Percentiles rank a stretch among this genome's conserved stretches.
Conservation (phyloP, 805 yeast species). For the Hanseniaspora jakobsenii region DNA sequence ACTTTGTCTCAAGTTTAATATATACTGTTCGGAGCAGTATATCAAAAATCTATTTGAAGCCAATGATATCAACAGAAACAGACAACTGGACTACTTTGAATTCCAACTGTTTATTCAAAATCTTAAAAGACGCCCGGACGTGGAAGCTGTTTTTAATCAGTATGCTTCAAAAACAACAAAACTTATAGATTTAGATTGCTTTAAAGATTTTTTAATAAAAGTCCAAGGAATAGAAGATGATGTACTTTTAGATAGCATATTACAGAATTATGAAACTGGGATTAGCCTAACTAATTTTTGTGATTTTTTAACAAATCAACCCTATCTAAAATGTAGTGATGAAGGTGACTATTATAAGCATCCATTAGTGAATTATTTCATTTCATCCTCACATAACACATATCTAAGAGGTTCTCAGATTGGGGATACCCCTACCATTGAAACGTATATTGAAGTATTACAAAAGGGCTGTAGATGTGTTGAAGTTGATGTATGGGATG, state of each 20-base stretch:
- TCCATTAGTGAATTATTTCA: slow-evolving; percentile 76
- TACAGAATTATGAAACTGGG: slow-evolving; percentile 27
- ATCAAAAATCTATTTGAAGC: slow-evolving; percentile 40
- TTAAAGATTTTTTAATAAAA: slow-evolving; percentile 34
- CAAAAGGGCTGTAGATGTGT: slow-evolving; percentile 89
- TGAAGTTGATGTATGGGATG: slow-evolving; percentile 96
- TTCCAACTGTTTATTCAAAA: slow-evolving; percentile 63
- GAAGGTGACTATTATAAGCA: slow-evolving; percentile 33
- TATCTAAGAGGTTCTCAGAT: slow-evolving; percentile 79
- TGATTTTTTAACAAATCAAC: slow-evolving; percentile 27
- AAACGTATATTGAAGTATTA: slow-evolving; percentile 73
- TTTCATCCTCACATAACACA: slow-evolving; percentile 92
- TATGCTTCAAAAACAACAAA: slow-evolving; percentile 21
- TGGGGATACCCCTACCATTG: slow-evolving; percentile 77
- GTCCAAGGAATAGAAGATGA: slow-evolving; percentile 38
- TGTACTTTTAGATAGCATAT: slow-evolving; percentile 28
- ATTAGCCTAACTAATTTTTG: slow-evolving; percentile 21
- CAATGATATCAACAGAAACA: slow-evolving; percentile 40
- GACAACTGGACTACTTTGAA: slow-evolving; percentile 52
- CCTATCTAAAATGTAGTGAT: slow-evolving; percentile 19
- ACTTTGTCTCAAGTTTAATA: slow-evolving; percentile 55
- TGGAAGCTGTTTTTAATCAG: slow-evolving; percentile 38
- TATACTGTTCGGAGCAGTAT: slow-evolving; percentile 49
- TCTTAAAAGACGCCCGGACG: slow-evolving; percentile 55
- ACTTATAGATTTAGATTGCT: slow-evolving; percentile 25